A percentile compares a stretch with the other conserved stretches of the same genome.
Evolutionary conservation across 1,139 yeast species (phyloP).

Genomic region (Zygoascus meyerae): DNA sequence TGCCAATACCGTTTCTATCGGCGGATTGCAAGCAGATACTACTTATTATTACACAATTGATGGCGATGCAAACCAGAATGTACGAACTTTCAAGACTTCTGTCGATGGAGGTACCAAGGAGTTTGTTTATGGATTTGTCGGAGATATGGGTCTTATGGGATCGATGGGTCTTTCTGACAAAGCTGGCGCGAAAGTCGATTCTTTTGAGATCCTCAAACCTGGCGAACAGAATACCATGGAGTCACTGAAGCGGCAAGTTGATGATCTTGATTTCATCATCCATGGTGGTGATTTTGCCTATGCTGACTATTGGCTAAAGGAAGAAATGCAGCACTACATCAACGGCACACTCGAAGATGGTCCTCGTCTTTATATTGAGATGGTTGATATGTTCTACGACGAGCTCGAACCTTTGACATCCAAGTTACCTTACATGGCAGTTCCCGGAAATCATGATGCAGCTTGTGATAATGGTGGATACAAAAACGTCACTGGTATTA

Average conservation of each 20-base stretch:
- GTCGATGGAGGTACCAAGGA: constrained; percentile 13
- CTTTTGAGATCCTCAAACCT: constrained; percentile 10
- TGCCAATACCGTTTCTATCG: constrained; percentile 29
- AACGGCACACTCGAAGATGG: constrained; percentile 9
- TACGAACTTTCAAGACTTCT: constrained; percentile 18
- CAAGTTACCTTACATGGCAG: constrained; percentile 26
- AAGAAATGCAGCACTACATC: constrained; percentile 15
- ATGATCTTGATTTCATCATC: constrained; percentile 23
- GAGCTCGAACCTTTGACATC: constrained; percentile 24
- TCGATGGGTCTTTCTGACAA: constrained; percentile 16
- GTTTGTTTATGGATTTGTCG: constrained; percentile 17
- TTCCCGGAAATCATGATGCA: constrained; percentile 30
- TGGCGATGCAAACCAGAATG: constrained; percentile 12
- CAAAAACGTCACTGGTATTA: constrained; percentile 12
- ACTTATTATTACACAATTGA: constrained; percentile 28
- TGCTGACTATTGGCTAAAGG: constrained; percentile 28
- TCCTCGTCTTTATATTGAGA: constrained; percentile 15
- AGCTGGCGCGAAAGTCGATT: constrained; percentile 8
- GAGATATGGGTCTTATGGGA: constrained; percentile 21
- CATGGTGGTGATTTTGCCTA: constrained; percentile 29
- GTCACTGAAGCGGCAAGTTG: constrained; percentile 18
- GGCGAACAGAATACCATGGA: constrained; percentile 23
- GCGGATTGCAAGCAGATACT: constrained; percentile 26
- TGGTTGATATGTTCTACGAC: constrained; percentile 24
- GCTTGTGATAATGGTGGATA: constrained; percentile 24